Conservation (phyloP, 2,329 filamentous ascomycete species). For the Niveomyces coronatus region DNA sequence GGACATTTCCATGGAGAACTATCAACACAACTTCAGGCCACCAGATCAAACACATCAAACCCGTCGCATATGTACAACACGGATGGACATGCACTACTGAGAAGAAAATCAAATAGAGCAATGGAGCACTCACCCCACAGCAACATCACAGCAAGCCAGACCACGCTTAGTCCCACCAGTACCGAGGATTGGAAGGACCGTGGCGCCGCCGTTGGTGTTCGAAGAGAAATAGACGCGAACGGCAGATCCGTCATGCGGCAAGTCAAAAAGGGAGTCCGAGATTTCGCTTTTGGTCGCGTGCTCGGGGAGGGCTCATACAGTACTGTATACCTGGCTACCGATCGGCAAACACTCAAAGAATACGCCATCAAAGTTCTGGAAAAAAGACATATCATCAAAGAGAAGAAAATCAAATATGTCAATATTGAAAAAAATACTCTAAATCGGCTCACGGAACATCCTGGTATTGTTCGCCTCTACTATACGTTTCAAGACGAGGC, state of each 20-base stretch:
- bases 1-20: slow-evolving; percentile 12
- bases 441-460: slow-evolving; percentile 91
- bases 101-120: slow-evolving; percentile 1
- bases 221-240: slow-evolving; percentile 74
- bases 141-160: not conserved
- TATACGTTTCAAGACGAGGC: slow-evolving; percentile 98
- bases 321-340: slow-evolving; percentile 84
- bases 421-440: slow-evolving; percentile 99
- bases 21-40: slow-evolving; percentile 7
- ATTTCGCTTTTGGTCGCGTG: slow-evolving; percentile 86
- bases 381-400: slow-evolving; percentile 98
- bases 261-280: slow-evolving; percentile 93
- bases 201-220: slow-evolving; percentile 76
- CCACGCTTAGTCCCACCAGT: slow-evolving; percentile 19
- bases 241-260: slow-evolving; percentile 73
- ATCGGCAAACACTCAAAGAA: slow-evolving; percentile 87
- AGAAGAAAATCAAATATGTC: slow-evolving; percentile 99
- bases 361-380: slow-evolving; percentile 98
- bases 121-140: not conserved
- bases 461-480: slow-evolving; percentile 90
- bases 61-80: slow-evolving; percentile 1
- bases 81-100: too few species aligned
- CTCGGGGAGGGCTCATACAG: slow-evolving; percentile 97
- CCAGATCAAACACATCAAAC: too few species aligned
- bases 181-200: slow-evolving; percentile 88